These are phyloP conservation scores for Diospyros lotus DNA, from an alignment of 148 eudicot genomes.

Conservation along the genomic window DNA sequence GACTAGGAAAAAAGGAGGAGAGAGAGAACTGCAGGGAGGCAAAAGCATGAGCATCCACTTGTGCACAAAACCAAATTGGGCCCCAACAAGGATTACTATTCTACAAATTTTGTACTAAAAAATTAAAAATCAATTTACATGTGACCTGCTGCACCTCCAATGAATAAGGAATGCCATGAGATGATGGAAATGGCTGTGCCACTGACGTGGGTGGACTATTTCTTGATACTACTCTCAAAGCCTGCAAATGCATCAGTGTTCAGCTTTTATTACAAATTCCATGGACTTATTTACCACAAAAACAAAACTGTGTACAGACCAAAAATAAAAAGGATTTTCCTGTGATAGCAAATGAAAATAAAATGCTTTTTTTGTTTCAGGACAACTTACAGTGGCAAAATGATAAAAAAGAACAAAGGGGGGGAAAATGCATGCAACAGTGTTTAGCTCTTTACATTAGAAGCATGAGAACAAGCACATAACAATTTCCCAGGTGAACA, in stretches of 20 bases:
- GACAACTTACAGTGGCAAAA: background rate
- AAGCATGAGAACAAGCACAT: too few species aligned
- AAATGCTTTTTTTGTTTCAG: background rate
- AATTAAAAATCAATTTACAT: slow-evolving; percentile 17
- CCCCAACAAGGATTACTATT: background rate
- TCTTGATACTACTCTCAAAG: background rate
- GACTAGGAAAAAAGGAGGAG: background rate
- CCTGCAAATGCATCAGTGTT: slow-evolving; percentile 24
- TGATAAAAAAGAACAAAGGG: background rate
- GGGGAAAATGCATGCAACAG: too few species aligned
- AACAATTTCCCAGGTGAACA: too few species aligned
- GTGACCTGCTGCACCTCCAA: slow-evolving; percentile 23
- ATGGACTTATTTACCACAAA: background rate
- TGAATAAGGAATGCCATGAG: slow-evolving; percentile 19
- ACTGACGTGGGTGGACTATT: background rate
- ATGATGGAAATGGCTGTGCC: background rate
- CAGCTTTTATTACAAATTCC: background rate
- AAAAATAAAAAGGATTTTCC: background rate
- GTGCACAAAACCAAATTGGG: background rate
- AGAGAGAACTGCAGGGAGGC: background rate
- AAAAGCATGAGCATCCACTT: slow-evolving; percentile 5
- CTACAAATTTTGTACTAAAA: slow-evolving; percentile 17
- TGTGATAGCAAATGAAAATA: background rate
- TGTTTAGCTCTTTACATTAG: too few species aligned
- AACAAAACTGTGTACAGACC: background rate